Conservation (phyloP, 441 rosid species). For the Aquilaria agallochum region DNA sequence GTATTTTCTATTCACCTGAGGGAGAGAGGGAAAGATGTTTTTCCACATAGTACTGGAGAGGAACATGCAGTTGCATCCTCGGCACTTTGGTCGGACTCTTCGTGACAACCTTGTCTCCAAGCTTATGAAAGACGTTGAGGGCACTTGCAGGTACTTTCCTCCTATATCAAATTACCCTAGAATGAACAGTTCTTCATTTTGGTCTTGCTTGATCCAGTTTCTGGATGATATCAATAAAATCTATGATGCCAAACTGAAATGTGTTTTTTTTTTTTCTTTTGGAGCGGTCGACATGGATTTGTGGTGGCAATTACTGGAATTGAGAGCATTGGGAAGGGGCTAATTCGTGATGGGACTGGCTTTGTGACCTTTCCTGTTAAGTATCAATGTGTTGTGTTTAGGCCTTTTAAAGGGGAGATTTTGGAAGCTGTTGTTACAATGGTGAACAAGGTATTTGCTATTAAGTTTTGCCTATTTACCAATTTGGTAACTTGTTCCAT, state of each 20-base stretch:
- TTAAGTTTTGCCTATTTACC: not conserved
- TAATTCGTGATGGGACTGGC: slow-evolving; percentile 86
- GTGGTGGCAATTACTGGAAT: slow-evolving; percentile 91
- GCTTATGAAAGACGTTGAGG: slow-evolving; percentile 96
- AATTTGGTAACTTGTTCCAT: not conserved
- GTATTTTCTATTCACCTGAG: no score
- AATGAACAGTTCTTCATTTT: no score
- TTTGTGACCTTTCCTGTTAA: slow-evolving; percentile 82
- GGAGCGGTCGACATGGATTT: slow-evolving; percentile 85
- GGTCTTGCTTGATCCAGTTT: no score
- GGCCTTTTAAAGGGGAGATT: slow-evolving; percentile 94
- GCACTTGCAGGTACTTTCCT: slow-evolving; percentile 77
- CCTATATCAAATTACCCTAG: not conserved
- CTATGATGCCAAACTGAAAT: no score
- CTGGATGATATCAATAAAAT: no score
- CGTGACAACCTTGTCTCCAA: slow-evolving; percentile 86
- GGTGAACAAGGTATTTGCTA: slow-evolving; percentile 69
- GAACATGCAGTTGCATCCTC: slow-evolving; percentile 94
- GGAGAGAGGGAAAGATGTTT: slow-evolving; percentile 41
- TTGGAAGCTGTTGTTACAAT: slow-evolving; percentile 87
- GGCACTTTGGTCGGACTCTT: slow-evolving; percentile 83
- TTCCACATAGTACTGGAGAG: slow-evolving; percentile 85
- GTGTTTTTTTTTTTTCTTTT: not conserved
- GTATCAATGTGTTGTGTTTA: slow-evolving; percentile 84
- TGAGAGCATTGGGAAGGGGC: slow-evolving; percentile 80